A percentile compares a stretch with the other conserved stretches of the same genome.
Conservation (phyloP, 225 moss, liverwort and hornwort genomes). For the Sphagnum tenellum region DNA sequence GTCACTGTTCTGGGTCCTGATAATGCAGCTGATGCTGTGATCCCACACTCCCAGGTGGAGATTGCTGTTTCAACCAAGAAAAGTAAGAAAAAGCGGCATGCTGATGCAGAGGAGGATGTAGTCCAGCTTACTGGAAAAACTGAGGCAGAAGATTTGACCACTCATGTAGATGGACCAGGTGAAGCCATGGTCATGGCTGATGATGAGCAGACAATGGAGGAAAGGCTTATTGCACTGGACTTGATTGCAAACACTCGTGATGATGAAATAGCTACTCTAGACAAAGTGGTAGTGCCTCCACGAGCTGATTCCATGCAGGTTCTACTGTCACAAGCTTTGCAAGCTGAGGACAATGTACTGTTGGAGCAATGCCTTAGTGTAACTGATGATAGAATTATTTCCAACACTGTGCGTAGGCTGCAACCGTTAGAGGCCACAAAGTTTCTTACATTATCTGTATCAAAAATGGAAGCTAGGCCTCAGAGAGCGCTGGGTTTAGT, state of each 20-base stretch:
- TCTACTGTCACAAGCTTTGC: slow-evolving; percentile 79
- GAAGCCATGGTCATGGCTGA: slow-evolving; percentile 20
- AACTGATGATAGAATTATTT: slow-evolving; percentile 62
- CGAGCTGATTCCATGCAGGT: slow-evolving; percentile 71
- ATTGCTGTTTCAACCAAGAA: slow-evolving; percentile 26
- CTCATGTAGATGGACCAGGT: slow-evolving; percentile 5
- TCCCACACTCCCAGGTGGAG: slow-evolving; percentile 58
- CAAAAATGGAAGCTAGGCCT: slow-evolving; percentile 72
- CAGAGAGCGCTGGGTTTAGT: slow-evolving; percentile 60
- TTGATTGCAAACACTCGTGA: slow-evolving; percentile 33
- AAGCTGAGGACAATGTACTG: slow-evolving; percentile 59
- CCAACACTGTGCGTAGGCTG: slow-evolving; percentile 56
- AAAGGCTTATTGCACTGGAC: slow-evolving; percentile 63
- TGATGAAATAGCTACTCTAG: slow-evolving; percentile 12
- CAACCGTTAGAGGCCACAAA: slow-evolving; percentile 64
- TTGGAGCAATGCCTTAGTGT: slow-evolving; percentile 63
- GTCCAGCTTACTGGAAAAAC: slow-evolving; percentile 13
- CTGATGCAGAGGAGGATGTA: slow-evolving; percentile 48
- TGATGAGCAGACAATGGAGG: slow-evolving; percentile 77
- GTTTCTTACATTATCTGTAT: slow-evolving; percentile 44
- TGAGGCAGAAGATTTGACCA: slow-evolving; percentile 12
- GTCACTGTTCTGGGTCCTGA: slow-evolving; percentile 73
- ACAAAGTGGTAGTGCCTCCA: slow-evolving; percentile 29
- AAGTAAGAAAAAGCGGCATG: slow-evolving; percentile 39
- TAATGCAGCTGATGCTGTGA: slow-evolving; percentile 69